A percentile compares a stretch with the other conserved stretches of the same genome.
phyloP scores from a whole-genome alignment of 2,329 filamentous ascomycete species.

The Aspergillus sp. region DNA sequence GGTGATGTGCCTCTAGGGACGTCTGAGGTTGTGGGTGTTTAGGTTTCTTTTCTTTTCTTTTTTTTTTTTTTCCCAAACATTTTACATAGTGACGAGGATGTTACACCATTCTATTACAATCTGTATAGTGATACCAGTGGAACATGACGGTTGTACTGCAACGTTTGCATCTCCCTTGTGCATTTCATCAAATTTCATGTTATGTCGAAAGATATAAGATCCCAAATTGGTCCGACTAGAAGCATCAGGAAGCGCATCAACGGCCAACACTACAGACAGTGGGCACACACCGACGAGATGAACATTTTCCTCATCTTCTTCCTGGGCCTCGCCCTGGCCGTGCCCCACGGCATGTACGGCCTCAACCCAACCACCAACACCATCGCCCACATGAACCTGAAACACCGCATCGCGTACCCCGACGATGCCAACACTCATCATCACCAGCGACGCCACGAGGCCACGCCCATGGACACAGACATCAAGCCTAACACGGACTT shows the following conservation, averaged over 20 bases:
- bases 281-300: neutral
- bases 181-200: too few relatives aligned
- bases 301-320: neutral
- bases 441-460: neutral
- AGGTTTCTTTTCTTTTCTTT: neutral
- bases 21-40: constrained; percentile 13
- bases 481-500: too few relatives aligned
- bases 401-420: neutral
- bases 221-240: too few relatives aligned
- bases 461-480: neutral
- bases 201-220: too few relatives aligned
- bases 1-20: constrained; percentile 18
- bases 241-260: too few relatives aligned
- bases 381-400: neutral
- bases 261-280: neutral
- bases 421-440: too few relatives aligned
- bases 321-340: constrained; percentile 2
- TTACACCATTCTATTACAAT: neutral
- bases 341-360: neutral
- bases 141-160: too few relatives aligned
- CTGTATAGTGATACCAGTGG: too few relatives aligned
- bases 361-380: neutral
- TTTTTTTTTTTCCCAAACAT: too few relatives aligned
- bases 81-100: neutral
- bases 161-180: neutral